These are phyloP conservation scores for Meyerozyma carpophila DNA, from an alignment of 1,139 yeast species.

Conservation along the genomic window DNA sequence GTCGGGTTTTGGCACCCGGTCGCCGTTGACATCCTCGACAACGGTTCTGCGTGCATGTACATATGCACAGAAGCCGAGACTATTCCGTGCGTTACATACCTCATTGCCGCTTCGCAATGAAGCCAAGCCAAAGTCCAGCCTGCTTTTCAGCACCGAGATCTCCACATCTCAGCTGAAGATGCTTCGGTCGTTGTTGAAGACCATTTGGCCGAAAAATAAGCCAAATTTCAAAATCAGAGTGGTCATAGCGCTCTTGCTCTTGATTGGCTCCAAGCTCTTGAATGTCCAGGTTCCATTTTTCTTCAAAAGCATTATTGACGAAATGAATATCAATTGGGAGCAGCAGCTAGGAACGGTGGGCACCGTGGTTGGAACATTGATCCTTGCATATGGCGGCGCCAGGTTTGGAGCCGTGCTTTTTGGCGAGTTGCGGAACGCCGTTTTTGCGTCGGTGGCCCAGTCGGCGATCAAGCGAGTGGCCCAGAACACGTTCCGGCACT, in stretches of 20 bases:
- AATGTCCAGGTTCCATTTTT: constrained; percentile 96
- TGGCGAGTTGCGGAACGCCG: constrained; percentile 92
- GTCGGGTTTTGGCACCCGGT: not conserved
- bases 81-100: not conserved
- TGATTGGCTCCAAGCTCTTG: constrained; percentile 74
- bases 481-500: constrained; percentile 75
- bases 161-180: constrained; percentile 55
- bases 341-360: constrained; percentile 54
- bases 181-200: constrained; percentile 57
- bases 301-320: constrained; percentile 84
- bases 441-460: constrained; percentile 94
- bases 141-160: constrained; percentile 16
- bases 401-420: constrained; percentile 90
- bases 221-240: constrained; percentile 71
- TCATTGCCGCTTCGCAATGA: not conserved
- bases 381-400: constrained; percentile 89
- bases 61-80: not conserved
- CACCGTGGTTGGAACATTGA: constrained; percentile 64
- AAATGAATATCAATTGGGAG: constrained; percentile 89
- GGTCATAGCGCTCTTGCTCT: constrained; percentile 61
- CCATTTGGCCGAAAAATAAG: constrained; percentile 87
- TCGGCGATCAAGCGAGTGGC: constrained; percentile 91
- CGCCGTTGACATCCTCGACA: constrained; percentile 9
- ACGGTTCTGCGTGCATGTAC: constrained; percentile 5
- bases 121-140: constrained; percentile 5